Percentiles rank a stretch among this genome's conserved stretches.
phyloP scores from a whole-genome alignment of 768 basidiomycete genomes.

The Suillus weaverae region DNA sequence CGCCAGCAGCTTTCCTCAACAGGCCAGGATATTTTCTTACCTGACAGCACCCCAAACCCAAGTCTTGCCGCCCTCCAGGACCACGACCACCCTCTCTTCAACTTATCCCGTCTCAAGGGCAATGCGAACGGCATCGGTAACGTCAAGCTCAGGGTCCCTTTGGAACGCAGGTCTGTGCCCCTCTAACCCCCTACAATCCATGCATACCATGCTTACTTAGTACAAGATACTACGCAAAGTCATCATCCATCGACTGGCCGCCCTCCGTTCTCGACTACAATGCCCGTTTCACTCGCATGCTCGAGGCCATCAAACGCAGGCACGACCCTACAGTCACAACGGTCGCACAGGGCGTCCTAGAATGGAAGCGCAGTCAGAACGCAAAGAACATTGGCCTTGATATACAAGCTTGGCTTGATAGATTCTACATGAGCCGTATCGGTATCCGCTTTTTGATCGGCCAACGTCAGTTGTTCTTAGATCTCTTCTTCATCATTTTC shows the following conservation, averaged over 20 bases:
- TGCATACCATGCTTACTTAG: neutral
- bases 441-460: conserved; percentile 97
- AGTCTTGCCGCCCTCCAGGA: conserved; percentile 42
- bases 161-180: conserved; percentile 70
- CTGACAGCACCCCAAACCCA: conserved; percentile 80
- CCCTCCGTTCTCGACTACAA: conserved; percentile 96
- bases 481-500: conserved; percentile 7
- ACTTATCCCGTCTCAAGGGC: conserved; percentile 23
- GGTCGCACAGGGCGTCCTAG: conserved; percentile 92
- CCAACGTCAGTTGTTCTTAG: conserved; percentile 63
- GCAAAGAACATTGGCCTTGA: conserved; percentile 75
- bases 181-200: conserved; percentile 5
- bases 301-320: conserved; percentile 87
- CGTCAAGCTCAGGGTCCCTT: conserved; percentile 74
- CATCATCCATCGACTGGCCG: conserved; percentile 72
- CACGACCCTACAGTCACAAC: conserved; percentile 99
- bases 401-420: conserved; percentile 93
- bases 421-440: conserved; percentile 95
- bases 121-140: conserved; percentile 42
- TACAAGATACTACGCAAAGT: conserved; percentile 82
- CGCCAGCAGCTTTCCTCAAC: conserved; percentile 59
- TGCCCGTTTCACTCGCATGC: conserved; percentile 79
- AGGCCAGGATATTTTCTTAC: conserved; percentile 44
- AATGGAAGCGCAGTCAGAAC: conserved; percentile 85
- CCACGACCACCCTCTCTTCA: conserved; percentile 13